Percentiles rank a stretch among this genome's conserved stretches.
Conservation (phyloP, 2,329 filamentous ascomycete genomes). For the Sphaerulina populicola region DNA sequence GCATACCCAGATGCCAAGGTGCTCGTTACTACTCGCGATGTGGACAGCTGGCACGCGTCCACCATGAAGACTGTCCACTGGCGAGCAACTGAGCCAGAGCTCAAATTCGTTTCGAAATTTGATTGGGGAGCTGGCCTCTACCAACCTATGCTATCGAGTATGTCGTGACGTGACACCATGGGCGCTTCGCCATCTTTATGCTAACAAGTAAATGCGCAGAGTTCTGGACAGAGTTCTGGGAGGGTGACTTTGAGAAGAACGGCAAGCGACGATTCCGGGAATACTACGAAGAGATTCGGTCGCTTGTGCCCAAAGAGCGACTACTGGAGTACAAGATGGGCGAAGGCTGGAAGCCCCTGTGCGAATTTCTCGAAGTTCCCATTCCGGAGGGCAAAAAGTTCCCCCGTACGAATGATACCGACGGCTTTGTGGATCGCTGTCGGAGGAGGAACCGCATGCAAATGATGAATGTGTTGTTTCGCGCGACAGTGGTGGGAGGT, state of each 20-base stretch:
- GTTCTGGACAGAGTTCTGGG: constrained; percentile 62
- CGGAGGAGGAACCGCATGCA: constrained; percentile 47
- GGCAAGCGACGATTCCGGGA: constrained; percentile 56
- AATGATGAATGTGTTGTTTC: constrained; percentile 48
- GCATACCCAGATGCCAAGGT: constrained; percentile 66
- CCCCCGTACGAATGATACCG: constrained; percentile 47
- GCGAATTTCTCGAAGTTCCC: constrained; percentile 48
- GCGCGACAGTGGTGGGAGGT: constrained; percentile 44
- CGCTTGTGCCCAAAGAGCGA: constrained; percentile 41
- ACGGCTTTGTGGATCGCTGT: constrained; percentile 49
- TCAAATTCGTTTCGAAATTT: constrained; percentile 46
- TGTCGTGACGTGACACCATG: constrained; percentile 9
- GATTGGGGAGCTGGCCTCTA: constrained; percentile 61
- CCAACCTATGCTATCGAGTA: constrained; percentile 57
- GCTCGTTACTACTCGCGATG: constrained; percentile 57
- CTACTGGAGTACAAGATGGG: constrained; percentile 48
- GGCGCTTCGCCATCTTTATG: neutral
- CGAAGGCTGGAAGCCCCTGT: constrained; percentile 48
- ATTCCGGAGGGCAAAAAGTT: constrained; percentile 43
- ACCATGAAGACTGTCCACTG: constrained; percentile 61
- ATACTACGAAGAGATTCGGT: constrained; percentile 48
- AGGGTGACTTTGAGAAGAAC: constrained; percentile 56
- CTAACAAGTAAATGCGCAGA: constrained; percentile 30
- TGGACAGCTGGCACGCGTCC: constrained; percentile 55
- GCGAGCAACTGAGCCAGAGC: constrained; percentile 57